phyloP scores from a whole-genome alignment of 225 moss, liverwort and hornwort genomes.

The Polytrichum formosum region DNA sequence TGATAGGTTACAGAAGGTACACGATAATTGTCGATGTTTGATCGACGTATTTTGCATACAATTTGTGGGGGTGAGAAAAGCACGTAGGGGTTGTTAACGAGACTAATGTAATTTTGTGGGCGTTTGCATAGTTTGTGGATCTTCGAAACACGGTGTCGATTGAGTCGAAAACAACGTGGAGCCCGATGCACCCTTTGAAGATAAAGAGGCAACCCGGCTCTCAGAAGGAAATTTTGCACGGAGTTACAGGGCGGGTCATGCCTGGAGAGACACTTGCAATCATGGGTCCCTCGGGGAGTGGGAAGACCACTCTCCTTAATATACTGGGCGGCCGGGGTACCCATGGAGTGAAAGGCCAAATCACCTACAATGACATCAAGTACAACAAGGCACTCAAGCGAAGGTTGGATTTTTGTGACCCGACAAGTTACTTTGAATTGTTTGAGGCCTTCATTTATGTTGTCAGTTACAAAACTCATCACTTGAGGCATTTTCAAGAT shows the following conservation, averaged over 20 bases:
- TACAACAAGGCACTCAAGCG: constrained; percentile 69
- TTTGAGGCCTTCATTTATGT: too few species aligned
- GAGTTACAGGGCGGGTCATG: constrained; percentile 65
- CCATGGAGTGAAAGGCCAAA: constrained; percentile 30
- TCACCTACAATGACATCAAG: constrained; percentile 62
- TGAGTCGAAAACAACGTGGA: constrained; percentile 30
- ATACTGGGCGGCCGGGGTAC: constrained; percentile 66
- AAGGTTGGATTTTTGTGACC: constrained; percentile 25
- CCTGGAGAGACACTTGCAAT: constrained; percentile 84
- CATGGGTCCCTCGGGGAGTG: constrained; percentile 85
- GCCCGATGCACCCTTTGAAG: constrained; percentile 19
- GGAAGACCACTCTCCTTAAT: constrained; percentile 79
- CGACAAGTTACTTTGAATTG: too few species aligned
- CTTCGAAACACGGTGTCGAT: constrained; percentile 48
- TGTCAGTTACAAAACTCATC: too few species aligned
- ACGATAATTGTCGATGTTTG: too few species aligned
- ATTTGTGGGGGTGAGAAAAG: too few species aligned
- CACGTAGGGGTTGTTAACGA: too few species aligned
- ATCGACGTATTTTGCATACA: too few species aligned
- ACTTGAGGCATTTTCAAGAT: too few species aligned
- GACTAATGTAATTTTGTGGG: too few species aligned
- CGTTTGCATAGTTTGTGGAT: constrained; percentile 54
- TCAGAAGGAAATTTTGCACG: constrained; percentile 66
- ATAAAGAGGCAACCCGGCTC: constrained; percentile 11
- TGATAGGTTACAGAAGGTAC: too few species aligned